Conservation (phyloP, 2,329 filamentous ascomycete genomes). For the Epichloe bromicola region DNA sequence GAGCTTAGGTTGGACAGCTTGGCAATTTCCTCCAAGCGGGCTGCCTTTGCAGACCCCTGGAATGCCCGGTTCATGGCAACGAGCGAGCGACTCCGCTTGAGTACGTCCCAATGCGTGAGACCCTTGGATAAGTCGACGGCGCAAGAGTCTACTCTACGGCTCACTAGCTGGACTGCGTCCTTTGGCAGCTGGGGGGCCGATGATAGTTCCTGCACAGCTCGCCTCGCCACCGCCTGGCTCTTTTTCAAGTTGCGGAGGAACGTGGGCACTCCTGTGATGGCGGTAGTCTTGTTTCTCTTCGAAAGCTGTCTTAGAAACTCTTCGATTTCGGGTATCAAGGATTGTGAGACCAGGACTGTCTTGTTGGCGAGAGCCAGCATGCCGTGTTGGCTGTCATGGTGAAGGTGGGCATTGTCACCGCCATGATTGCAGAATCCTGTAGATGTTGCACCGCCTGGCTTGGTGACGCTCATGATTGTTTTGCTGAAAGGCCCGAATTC, state of each 20-base stretch:
- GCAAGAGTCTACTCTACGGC: slow-evolving; percentile 13
- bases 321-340: slow-evolving; percentile 11
- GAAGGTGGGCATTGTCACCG: background rate
- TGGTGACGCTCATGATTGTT: background rate
- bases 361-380: slow-evolving; percentile 6
- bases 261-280: slow-evolving; percentile 12
- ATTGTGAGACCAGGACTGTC: slow-evolving; percentile 5
- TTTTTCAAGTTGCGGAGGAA: slow-evolving; percentile 8
- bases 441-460: background rate
- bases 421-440: background rate
- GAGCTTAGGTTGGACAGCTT: slow-evolving; percentile 10
- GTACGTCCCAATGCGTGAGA: slow-evolving; percentile 17
- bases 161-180: slow-evolving; percentile 6
- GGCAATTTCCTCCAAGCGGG: slow-evolving; percentile 13
- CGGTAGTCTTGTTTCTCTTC: slow-evolving; percentile 4
- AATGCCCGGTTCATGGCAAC: slow-evolving; percentile 20
- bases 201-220: slow-evolving; percentile 6
- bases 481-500: background rate
- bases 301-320: slow-evolving; percentile 6
- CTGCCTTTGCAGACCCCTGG: slow-evolving; percentile 18
- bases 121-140: slow-evolving; percentile 12
- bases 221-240: slow-evolving; percentile 8
- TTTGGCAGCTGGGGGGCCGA: slow-evolving; percentile 3
- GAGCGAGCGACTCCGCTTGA: slow-evolving; percentile 20
- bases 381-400: background rate